Base-by-base conservation (phyloP, 1,284 basidiomycete genomes). In the Ceratobasidium sp. region DNA sequence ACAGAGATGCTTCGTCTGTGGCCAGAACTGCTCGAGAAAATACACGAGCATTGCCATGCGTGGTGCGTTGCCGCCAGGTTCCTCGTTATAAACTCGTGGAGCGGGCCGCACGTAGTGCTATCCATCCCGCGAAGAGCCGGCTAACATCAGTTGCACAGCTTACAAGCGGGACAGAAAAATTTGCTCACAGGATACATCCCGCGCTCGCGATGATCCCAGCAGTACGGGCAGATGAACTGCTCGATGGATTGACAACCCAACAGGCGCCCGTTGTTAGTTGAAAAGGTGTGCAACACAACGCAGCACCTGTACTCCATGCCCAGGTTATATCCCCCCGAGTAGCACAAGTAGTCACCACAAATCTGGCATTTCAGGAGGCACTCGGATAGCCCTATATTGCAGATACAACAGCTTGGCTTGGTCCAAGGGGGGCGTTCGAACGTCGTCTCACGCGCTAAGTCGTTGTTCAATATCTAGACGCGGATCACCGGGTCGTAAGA, bases 21-120 rank as follows among this genome's bases (percentile, higher is more conserved):
- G 71, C 71, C 71, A 74, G 59, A 74, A 74, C 48, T 59, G 59
- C n/a, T 74, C 71, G 12, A 74, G 30, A 46, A 35, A 74, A 23
- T 64, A 74, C 0, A 74, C 50, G 20, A 74, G 33, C 71, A 74
- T 74, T 16, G 30, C 46, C 59, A 74, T 64, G 23, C 46, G 57
- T 4, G 71, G 71, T 5, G 71, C 59, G 20, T 23, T 20, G 27
- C 18, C n/a, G 41, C n/a, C 35, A 14, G n/a, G 6, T 4, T 46
- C 35, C n/a, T 73, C n/a, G 20, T 48, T 27, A 16, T n/a, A 46
- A 14, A 73, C 10, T 16, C 35, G 41, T 7, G 55, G 70, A 1
- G 57, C 57, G 14, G 70, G 57, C 12, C 57, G 41, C 44, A 73
- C 44, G 60, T 18, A 48, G 48, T 73, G 70, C 70, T 73, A 30